Conservation (phyloP, 805 yeast genomes). For the Kuraishia molischiana region DNA sequence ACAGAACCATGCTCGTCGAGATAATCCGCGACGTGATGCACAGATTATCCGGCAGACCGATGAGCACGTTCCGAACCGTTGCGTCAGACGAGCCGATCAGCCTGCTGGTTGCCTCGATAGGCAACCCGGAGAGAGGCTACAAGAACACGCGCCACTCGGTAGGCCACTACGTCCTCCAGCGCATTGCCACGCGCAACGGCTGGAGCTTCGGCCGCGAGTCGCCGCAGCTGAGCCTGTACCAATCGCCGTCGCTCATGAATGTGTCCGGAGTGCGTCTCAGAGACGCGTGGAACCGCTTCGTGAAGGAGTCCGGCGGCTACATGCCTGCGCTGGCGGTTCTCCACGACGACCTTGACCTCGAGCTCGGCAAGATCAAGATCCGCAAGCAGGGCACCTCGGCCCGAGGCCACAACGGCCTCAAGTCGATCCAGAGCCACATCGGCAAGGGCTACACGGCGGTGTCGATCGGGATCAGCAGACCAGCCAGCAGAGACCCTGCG, state of each 20-base stretch:
- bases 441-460: constrained; percentile 54
- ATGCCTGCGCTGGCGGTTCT: constrained; percentile 43
- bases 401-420: constrained; percentile 82
- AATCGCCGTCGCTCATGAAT: constrained; percentile 60
- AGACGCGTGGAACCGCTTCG: constrained; percentile 34
- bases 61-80: not conserved
- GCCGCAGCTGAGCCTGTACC: constrained; percentile 29
- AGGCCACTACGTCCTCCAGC: constrained; percentile 50
- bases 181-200: constrained; percentile 10
- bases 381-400: constrained; percentile 51
- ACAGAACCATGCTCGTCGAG: no score
- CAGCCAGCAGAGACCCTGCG: constrained; percentile 29
- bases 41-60: no score
- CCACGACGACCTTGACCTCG: constrained; percentile 71
- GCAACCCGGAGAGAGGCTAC: constrained; percentile 66
- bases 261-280: constrained; percentile 49
- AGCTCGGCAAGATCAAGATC: constrained; percentile 56
- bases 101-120: constrained; percentile 44
- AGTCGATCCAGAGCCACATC: constrained; percentile 36
- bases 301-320: constrained; percentile 12
- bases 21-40: no score
- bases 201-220: constrained; percentile 6
- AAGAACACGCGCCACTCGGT: constrained; percentile 66
- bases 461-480: constrained; percentile 72
- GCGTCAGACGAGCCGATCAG: constrained; percentile 12